phyloP scores from a whole-genome alignment of 2,329 filamentous ascomycete genomes.

The Microascus cirrosus region DNA sequence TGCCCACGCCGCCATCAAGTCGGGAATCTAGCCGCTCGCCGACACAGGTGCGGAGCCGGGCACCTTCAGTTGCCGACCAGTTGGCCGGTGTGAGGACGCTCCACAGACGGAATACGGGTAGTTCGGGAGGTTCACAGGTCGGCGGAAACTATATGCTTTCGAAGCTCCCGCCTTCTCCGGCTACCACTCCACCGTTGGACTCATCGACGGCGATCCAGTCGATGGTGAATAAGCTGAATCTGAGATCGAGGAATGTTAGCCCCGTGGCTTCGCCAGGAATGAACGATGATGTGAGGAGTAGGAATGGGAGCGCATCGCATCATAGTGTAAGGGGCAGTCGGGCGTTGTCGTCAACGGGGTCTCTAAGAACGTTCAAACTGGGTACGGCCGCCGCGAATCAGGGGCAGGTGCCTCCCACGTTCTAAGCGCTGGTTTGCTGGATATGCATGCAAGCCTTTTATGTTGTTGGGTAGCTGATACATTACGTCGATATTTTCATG shows the following conservation, averaged over 20 bases:
- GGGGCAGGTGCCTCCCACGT: neutral
- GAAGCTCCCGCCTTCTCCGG: slow-evolving; percentile 11
- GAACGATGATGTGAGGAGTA: slow-evolving; percentile 1
- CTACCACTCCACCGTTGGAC: slow-evolving; percentile 15
- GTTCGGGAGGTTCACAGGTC: slow-evolving; percentile 9
- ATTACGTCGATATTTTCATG: neutral
- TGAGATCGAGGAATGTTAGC: slow-evolving; percentile 13
- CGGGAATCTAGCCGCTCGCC: slow-evolving; percentile 18
- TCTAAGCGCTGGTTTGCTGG: neutral
- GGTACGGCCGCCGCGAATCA: slow-evolving; percentile 8
- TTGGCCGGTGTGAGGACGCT: slow-evolving; percentile 7
- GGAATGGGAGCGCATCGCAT: slow-evolving; percentile 2
- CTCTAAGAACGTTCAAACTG: slow-evolving; percentile 13
- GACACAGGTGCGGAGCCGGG: slow-evolving; percentile 5
- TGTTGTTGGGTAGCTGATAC: neutral
- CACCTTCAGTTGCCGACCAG: slow-evolving; percentile 6
- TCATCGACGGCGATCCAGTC: slow-evolving; percentile 15
- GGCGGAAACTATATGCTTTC: slow-evolving; percentile 4
- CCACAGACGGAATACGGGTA: slow-evolving; percentile 8
- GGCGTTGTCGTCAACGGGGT: slow-evolving; percentile 9
- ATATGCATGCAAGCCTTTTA: neutral
- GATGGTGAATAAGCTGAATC: slow-evolving; percentile 21
- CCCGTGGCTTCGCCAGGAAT: slow-evolving; percentile 9
- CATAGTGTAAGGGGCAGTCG: slow-evolving; percentile 4
- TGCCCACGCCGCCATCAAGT: slow-evolving; percentile 20